phyloP scores from a whole-genome alignment of 2,329 filamentous ascomycete species.

The Fonsecaea pugnacius region DNA sequence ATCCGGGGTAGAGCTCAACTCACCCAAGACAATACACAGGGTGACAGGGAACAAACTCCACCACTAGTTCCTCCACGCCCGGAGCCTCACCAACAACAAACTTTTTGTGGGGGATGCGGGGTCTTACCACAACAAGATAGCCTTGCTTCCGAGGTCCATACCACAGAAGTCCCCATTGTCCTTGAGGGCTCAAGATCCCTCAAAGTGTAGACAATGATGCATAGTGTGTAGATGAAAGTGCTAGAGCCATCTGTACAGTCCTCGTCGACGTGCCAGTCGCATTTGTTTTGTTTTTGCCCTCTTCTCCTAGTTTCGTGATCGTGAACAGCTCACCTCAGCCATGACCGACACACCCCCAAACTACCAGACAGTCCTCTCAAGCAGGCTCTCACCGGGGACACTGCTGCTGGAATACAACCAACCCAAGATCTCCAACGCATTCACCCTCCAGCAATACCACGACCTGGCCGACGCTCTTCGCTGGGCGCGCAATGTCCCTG shows the following conservation, averaged over 20 bases:
- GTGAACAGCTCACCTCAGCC: not conserved
- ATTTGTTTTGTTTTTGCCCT: not conserved
- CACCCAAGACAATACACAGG: not conserved
- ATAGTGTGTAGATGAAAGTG: not conserved
- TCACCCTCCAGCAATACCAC: conserved; percentile 1
- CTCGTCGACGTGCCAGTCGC: not conserved
- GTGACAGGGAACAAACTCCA: not conserved
- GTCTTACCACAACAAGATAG: conserved; percentile 5
- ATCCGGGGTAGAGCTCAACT: not conserved
- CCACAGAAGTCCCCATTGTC: not conserved
- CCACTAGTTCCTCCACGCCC: not conserved
- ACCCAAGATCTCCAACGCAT: conserved; percentile 1
- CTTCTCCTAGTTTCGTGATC: not conserved
- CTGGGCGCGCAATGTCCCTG: not conserved
- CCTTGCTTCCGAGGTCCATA: conserved; percentile 4
- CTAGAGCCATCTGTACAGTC: not conserved
- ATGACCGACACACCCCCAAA: not conserved
- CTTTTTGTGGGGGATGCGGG: not conserved
- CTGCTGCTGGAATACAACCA: conserved; percentile 2
- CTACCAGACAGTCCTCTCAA: not conserved
- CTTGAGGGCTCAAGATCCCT: not conserved
- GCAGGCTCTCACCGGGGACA: not conserved
- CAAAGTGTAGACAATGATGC: not conserved
- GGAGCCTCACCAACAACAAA: not conserved
- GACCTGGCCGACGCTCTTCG: not conserved